Evolutionary conservation across 495 filamentous ascomycete genomes (phyloP), one percentile per base, ranked within the genome.

Genomic region (Talaromyces proteolyticus): DNA sequence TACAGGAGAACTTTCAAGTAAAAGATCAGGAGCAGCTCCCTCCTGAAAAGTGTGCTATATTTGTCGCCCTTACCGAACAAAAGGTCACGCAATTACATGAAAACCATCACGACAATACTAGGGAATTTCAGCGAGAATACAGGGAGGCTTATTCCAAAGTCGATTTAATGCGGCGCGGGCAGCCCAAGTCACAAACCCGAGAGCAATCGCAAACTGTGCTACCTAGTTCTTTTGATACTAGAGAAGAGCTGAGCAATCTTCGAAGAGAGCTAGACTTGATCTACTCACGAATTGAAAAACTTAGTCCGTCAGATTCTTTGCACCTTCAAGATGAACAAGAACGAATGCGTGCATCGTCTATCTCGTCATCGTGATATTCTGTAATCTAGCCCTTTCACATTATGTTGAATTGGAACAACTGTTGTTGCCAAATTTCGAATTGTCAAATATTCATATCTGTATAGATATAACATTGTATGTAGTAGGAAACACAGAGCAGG

Each of bases 1-100:
- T 62, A n/a, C 64, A 58, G 17, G 44, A 54, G 12, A 41, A 29
- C 47, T 51, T 20, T 38, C 57, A 7, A 42, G 16, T 22, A 3
- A 44, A 60, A 16, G 53, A 55, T 14, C 42, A 54, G 16, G 24
- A 63, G 23, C 54, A 52, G 10, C 60, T 53, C 18, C 42, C 57
- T 10, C 68, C 56, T 56, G 67, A 73, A 39, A 73, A 67, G 53
- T 73, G 58, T 46, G 60, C 61, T 21, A 50, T 56, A 19, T 74
- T 71, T 52, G 64, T 55, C 26, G 56, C 57, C 44, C 50, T 54
- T 2, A 54, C 65, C 38, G 56, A 57, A 16, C 57, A 65, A 10
- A 49, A 41, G 12, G 22, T 49, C 14, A 38, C 23, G 7, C n/a
- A 49, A 3, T n/a, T 40, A 4, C 47, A 14, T 14, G 29, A 34